Evolutionary conservation across 1,284 basidiomycete species (phyloP), one percentile per base, ranked within the genome.

Genomic region (Schizophyllum amplum): DNA sequence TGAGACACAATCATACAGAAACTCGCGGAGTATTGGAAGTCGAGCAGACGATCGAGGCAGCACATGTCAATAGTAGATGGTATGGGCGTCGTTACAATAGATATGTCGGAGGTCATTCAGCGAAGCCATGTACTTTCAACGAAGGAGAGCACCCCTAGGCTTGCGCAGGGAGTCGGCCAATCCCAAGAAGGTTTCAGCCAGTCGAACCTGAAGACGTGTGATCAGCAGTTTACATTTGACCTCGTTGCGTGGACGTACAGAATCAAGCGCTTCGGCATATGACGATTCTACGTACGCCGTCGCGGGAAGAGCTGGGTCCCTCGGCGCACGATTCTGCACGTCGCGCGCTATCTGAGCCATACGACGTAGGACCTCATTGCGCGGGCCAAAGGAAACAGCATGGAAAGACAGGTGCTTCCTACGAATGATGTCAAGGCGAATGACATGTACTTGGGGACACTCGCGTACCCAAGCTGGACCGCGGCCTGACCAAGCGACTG

Each of bases 381-480:
- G 66, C 0, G 72, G 27, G 1, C 83, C 83, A 26, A 86, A 86
- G 0, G 79, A 77, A 1, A 86, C 80, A 0, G 82, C 61, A 55
- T 86, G 83, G 63, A 86, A 80, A 0, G 82, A 82, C 0, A 85
- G 67, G 0, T 79, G 71, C 69, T 80, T 81, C 5, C 84, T 84
- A 52, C 7, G 27, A 13, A 49, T 22, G 47, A 27, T 26, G 47
- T 60, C 3, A 57, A 17, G 13, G 5, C 27, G 27, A 33, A 13
- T 5, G 13, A 6, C 13, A 23, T 47, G 51, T 13, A 4, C 20
- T 9, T 0, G 4, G 46, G 1, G 5, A 5, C 15, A 11, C 50
- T 17, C 4, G 65, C 69, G 55, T 60, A 82, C 83, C 81, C 81
- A 4, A 74, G 74, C 47, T 69, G 69, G 17, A 80, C 64, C 1